A percentile compares a stretch with the other conserved stretches of the same genome.
These are phyloP conservation scores for Cladophialophora chaetospira DNA, from an alignment of 2,329 filamentous ascomycete genomes.

Conservation along the genomic window DNA sequence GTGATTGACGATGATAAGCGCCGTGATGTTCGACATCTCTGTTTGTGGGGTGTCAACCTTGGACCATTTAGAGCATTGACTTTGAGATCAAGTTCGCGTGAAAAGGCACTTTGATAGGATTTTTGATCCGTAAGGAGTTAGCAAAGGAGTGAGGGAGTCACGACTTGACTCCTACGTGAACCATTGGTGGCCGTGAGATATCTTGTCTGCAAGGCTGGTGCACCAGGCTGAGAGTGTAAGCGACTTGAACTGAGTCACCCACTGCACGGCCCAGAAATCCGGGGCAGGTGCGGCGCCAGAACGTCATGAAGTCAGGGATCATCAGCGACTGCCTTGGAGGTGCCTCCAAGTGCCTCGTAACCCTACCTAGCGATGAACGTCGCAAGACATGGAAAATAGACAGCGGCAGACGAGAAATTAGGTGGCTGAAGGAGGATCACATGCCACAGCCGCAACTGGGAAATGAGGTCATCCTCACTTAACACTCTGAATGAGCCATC, in stretches of 20 bases:
- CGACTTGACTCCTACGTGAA: not conserved
- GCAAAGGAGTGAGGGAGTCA: not conserved
- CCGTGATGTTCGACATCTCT: no score
- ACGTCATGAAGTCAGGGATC: not conserved
- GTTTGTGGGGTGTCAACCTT: no score
- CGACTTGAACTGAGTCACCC: no score
- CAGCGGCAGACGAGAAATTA: not conserved
- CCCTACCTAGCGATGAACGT: no score
- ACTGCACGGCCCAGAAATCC: no score
- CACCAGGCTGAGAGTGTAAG: no score
- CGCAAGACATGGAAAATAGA: not conserved
- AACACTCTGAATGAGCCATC: no score
- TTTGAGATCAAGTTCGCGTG: no score
- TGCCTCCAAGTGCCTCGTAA: no score
- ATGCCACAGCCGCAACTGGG: not conserved
- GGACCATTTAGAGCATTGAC: no score
- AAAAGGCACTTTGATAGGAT: not conserved
- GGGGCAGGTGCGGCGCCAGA: no score
- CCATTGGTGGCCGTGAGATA: not conserved
- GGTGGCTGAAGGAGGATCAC: constrained; percentile 3
- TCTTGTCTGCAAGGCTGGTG: not conserved
- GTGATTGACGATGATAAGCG: no score
- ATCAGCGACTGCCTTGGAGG: not conserved
- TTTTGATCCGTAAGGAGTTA: not conserved
- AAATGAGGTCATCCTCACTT: constrained; percentile 21